A percentile compares a stretch with the other conserved stretches of the same genome.
Conservation (phyloP, 2,329 filamentous ascomycete species). For the Xylaria sp. region DNA sequence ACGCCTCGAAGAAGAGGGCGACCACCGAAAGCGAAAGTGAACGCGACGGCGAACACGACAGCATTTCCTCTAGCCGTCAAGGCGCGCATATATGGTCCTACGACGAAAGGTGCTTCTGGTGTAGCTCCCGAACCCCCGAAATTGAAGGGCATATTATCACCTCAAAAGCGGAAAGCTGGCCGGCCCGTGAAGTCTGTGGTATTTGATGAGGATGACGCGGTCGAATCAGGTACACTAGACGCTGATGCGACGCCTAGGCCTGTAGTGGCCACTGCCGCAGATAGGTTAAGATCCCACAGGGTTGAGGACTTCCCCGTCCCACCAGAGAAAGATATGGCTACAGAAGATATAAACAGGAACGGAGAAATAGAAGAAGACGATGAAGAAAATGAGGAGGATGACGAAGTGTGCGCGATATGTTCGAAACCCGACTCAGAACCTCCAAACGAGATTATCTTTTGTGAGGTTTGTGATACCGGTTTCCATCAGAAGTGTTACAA, state of each 20-base stretch:
- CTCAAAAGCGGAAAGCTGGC: conserved; percentile 51
- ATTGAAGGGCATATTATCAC: conserved; percentile 63
- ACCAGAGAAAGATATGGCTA: conserved; percentile 2
- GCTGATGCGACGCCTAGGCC: conserved; percentile 55
- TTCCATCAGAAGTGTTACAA: conserved; percentile 67
- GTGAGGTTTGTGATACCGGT: conserved; percentile 67
- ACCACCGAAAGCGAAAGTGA: conserved; percentile 24
- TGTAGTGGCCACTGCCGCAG: conserved; percentile 34
- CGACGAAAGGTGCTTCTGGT: conserved; percentile 4
- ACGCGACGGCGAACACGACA: not conserved
- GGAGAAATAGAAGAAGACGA: conserved; percentile 50
- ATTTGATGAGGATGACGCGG: conserved; percentile 48
- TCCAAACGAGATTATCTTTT: conserved; percentile 68
- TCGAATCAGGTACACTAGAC: conserved; percentile 55
- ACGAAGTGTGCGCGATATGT: conserved; percentile 63
- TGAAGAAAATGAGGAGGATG: conserved; percentile 32
- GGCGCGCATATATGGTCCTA: conserved; percentile 23
- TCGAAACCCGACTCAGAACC: conserved; percentile 60
- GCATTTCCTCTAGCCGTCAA: conserved; percentile 21
- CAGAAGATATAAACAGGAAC: conserved; percentile 35
- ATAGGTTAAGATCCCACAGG: conserved; percentile 25
- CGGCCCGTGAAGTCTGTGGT: conserved; percentile 60
- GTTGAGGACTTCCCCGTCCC: conserved; percentile 25
- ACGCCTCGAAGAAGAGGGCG: conserved; percentile 34
- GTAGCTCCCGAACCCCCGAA: conserved; percentile 21